Evolutionary conservation across 352 stramenopile genomes (phyloP).

Genomic region (Pythium scleroteichum): DNA sequence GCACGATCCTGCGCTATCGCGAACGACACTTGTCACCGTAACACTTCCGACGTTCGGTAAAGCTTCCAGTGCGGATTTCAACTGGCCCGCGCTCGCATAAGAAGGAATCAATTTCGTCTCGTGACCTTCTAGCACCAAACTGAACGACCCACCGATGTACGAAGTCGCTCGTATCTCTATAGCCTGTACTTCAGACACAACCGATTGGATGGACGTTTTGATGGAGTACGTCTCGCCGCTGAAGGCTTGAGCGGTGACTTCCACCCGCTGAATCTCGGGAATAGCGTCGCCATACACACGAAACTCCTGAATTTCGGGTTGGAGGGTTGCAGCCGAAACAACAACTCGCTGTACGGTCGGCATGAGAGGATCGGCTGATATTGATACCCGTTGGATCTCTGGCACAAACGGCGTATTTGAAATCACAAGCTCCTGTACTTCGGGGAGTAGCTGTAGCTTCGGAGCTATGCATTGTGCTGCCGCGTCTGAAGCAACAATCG

Average conservation of each 20-base stretch:
- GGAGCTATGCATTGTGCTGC: slow-evolving; percentile 71
- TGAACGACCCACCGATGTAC: slow-evolving; percentile 55
- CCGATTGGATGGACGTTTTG: slow-evolving; percentile 33
- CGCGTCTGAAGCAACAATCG: slow-evolving; percentile 55
- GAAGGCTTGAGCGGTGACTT: slow-evolving; percentile 35
- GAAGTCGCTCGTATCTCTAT: slow-evolving; percentile 39
- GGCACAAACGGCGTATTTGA: slow-evolving; percentile 43
- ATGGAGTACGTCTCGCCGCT: slow-evolving; percentile 43
- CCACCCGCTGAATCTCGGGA: slow-evolving; percentile 43
- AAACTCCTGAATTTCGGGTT: slow-evolving; percentile 59
- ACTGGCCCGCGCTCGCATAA: slow-evolving; percentile 47
- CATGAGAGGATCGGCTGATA: slow-evolving; percentile 38
- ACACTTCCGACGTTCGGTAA: slow-evolving; percentile 44
- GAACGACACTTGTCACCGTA: slow-evolving; percentile 33
- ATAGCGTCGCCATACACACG: slow-evolving; percentile 37
- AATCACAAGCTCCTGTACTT: slow-evolving; percentile 81
- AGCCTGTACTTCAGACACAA: slow-evolving; percentile 45
- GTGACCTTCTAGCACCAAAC: slow-evolving; percentile 35
- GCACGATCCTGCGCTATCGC: slow-evolving; percentile 39
- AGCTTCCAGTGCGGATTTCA: slow-evolving; percentile 49
- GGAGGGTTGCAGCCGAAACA: slow-evolving; percentile 21
- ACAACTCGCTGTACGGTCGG: slow-evolving; percentile 48
- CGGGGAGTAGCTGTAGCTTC: slow-evolving; percentile 60
- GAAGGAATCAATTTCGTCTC: slow-evolving; percentile 43
- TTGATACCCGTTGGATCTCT: slow-evolving; percentile 52